phyloP scores from a whole-genome alignment of 129 eudicot genomes.

The Ambrosia trifida region DNA sequence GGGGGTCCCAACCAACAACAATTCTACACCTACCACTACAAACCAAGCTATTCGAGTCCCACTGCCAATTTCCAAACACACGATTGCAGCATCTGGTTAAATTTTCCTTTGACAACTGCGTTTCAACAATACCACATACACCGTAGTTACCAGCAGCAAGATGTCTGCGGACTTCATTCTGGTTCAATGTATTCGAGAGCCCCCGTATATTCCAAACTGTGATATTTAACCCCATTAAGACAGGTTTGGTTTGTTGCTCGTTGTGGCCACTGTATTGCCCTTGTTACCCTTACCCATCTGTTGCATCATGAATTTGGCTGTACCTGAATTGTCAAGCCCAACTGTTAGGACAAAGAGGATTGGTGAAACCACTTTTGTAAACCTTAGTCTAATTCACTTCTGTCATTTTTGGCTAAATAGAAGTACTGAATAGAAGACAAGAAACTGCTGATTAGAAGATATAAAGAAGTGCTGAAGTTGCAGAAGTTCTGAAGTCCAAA shows the following conservation, averaged over 20 bases:
- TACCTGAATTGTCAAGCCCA: too few species aligned
- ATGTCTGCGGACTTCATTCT: neutral
- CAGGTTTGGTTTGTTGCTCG: neutral
- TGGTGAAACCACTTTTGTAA: too few species aligned
- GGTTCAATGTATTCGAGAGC: neutral
- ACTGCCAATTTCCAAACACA: rapidly evolving
- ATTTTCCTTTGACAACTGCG: neutral
- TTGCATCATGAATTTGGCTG: too few species aligned
- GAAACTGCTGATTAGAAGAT: too few species aligned
- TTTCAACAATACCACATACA: neutral
- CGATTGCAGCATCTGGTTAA: too few species aligned
- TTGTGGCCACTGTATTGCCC: neutral
- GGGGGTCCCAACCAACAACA: neutral
- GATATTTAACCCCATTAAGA: neutral
- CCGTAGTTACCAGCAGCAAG: neutral
- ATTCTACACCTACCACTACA: neutral
- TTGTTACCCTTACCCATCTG: too few species aligned
- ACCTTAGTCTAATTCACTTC: too few species aligned
- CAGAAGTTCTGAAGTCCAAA: too few species aligned
- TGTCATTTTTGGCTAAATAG: too few species aligned
- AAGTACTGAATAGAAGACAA: too few species aligned
- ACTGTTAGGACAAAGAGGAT: too few species aligned
- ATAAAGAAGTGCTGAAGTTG: too few species aligned
- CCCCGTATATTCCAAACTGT: neutral
- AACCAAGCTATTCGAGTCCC: neutral